Base-by-base conservation (phyloP, 257 asterid genomes). In the Rhazya stricta region DNA sequence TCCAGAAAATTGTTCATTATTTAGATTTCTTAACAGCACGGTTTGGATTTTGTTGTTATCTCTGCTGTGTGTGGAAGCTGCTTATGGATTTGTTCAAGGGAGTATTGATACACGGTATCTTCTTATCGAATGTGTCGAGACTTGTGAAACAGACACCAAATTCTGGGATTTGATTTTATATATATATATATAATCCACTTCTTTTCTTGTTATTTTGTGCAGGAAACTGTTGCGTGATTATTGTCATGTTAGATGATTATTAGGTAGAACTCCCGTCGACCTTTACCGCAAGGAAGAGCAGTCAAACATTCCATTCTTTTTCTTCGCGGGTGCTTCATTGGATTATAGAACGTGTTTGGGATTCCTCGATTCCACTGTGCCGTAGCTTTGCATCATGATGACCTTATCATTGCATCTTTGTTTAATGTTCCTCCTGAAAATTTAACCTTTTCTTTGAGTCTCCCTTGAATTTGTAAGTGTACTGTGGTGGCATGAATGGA, bases 171-270 rank as follows among this genome's bases (percentile, higher is more conserved):
- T 27, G 66, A 67, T 67, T 39, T 16, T 37, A 43, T 10, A 29
- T 18, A 50, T 15, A 29, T 25, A 16, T 9, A 50, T 15, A 29
- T 25, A 16, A 4, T 4, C 30, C 39, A 42, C 48, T 43, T 9
- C 18, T 42, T 48, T 25, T 62, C 16, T 65, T 41, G 58, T 10
- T 39, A 2, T 68, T 32, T 19, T 43, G 58, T 36, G 57, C 37
- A 66, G 29, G 51, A 39, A 58, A 56, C 36, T 29, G 11, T 50
- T 25, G 71, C 81, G 81, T 66, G 78, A 78, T 78, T 65, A 76
- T 42, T 62, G 81, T 56, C 68, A 56, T 48, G 70, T 29, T 78
- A 15, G 77, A 69, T 70, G 65, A 43, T 67, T 9, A 23, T 41
- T 76, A 8, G 69, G 69, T 37, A 68, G 18, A 67, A 69, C 58